Conservation (phyloP, 2,329 filamentous ascomycete genomes). For the Alternaria sp. region DNA sequence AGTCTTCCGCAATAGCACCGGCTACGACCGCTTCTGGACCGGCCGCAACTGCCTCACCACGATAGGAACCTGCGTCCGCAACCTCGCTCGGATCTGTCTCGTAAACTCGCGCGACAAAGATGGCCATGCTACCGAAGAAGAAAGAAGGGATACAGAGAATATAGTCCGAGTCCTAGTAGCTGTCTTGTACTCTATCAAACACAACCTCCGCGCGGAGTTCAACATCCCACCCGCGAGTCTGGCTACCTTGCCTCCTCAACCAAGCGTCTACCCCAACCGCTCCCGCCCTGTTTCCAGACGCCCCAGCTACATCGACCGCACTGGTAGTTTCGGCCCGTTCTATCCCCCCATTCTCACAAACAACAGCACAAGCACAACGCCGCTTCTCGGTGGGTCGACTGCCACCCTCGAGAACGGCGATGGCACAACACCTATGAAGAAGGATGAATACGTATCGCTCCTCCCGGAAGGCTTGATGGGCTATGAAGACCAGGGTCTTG, state of each 20-base stretch:
- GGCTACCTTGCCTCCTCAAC: slow-evolving; percentile 24
- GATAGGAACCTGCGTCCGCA: slow-evolving; percentile 65
- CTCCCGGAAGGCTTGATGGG: slow-evolving; percentile 59
- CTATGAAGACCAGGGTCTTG: slow-evolving; percentile 64
- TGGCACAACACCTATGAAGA: slow-evolving; percentile 40
- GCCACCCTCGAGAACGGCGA: slow-evolving; percentile 31
- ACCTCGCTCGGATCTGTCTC: slow-evolving; percentile 64
- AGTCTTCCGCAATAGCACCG: slow-evolving; percentile 70
- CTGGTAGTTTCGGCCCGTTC: slow-evolving; percentile 2
- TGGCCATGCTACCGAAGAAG: slow-evolving; percentile 37
- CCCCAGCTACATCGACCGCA: slow-evolving; percentile 38
- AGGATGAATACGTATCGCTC: slow-evolving; percentile 59
- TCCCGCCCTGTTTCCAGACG: slow-evolving; percentile 26
- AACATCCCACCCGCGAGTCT: slow-evolving; percentile 50
- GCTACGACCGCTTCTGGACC: slow-evolving; percentile 70
- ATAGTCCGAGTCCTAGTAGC: slow-evolving; percentile 66
- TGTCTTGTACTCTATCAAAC: slow-evolving; percentile 68
- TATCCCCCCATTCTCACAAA: neutral
- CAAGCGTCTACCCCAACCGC: slow-evolving; percentile 18
- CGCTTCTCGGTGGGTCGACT: slow-evolving; percentile 26
- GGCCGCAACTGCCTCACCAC: slow-evolving; percentile 64
- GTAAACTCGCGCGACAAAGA: slow-evolving; percentile 51
- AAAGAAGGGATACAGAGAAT: slow-evolving; percentile 64
- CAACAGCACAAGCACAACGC: slow-evolving; percentile 23
- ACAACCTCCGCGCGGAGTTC: slow-evolving; percentile 69